phyloP scores from a whole-genome alignment of 2,329 filamentous ascomycete genomes.

The Ophiostoma angusticollis region DNA sequence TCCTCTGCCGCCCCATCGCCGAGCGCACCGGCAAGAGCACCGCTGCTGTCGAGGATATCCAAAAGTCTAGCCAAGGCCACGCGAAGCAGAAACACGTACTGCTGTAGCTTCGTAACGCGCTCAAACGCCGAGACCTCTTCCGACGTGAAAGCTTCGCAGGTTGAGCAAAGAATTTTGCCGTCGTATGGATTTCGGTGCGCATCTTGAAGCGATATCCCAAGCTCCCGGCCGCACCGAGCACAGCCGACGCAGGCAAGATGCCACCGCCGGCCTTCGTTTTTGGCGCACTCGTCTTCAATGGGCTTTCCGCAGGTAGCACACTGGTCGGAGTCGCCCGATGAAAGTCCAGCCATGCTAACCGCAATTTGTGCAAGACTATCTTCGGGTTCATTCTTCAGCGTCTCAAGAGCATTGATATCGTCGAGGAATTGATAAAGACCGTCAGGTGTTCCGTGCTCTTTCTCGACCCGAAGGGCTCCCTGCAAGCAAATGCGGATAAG shows the following conservation, averaged over 20 bases:
- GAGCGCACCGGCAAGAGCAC: slow-evolving; percentile 62
- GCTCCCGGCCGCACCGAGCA: slow-evolving; percentile 47
- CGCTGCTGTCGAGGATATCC: slow-evolving; percentile 72
- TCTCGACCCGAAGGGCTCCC: slow-evolving; percentile 79
- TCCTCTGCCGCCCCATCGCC: slow-evolving; percentile 26
- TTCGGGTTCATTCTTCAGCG: slow-evolving; percentile 46
- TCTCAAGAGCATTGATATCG: slow-evolving; percentile 72
- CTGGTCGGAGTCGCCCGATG: slow-evolving; percentile 69
- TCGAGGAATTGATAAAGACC: slow-evolving; percentile 74
- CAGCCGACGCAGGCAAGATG: slow-evolving; percentile 76
- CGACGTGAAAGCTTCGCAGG: slow-evolving; percentile 46
- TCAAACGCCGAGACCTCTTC: slow-evolving; percentile 46
- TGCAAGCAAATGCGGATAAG: slow-evolving; percentile 95
- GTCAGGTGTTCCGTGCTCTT: slow-evolving; percentile 60
- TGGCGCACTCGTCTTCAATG: slow-evolving; percentile 87
- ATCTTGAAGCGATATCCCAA: slow-evolving; percentile 55
- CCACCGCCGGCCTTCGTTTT: slow-evolving; percentile 63
- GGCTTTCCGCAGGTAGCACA: slow-evolving; percentile 71
- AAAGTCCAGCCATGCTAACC: slow-evolving; percentile 51
- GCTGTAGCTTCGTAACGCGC: slow-evolving; percentile 72
- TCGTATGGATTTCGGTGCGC: slow-evolving; percentile 58
- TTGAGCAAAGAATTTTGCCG: slow-evolving; percentile 56
- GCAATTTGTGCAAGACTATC: slow-evolving; percentile 51
- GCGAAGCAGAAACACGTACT: slow-evolving; percentile 85
- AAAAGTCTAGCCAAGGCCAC: slow-evolving; percentile 84